Percentiles rank a stretch among this genome's conserved stretches.
phyloP scores from a whole-genome alignment of 306 rosid species.

The Cicer arietinum region DNA sequence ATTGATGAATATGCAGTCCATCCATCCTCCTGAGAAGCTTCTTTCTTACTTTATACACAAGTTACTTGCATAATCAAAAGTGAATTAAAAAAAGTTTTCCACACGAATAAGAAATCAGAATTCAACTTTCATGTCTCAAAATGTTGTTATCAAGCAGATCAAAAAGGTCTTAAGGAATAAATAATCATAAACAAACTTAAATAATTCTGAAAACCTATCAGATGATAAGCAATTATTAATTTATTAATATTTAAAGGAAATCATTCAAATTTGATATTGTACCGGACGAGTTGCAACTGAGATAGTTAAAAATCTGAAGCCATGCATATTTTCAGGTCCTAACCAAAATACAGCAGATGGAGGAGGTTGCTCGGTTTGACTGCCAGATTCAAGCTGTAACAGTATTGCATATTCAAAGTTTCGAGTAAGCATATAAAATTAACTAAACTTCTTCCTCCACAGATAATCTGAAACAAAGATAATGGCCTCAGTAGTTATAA shows the following conservation, averaged over 20 bases:
- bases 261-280: slow-evolving; percentile 41
- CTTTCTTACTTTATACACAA: slow-evolving; percentile 23
- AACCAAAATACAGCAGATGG: slow-evolving; percentile 84
- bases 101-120: not conserved
- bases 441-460: slow-evolving; percentile 31
- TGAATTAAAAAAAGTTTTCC: slow-evolving; percentile 7
- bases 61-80: slow-evolving; percentile 31
- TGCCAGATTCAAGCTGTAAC: slow-evolving; percentile 90
- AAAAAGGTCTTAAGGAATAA: slow-evolving; percentile 11
- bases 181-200: slow-evolving; percentile 8
- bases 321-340: slow-evolving; percentile 85
- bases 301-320: slow-evolving; percentile 91
- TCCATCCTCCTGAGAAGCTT: slow-evolving; percentile 27
- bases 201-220: slow-evolving; percentile 23
- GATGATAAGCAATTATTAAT: slow-evolving; percentile 12
- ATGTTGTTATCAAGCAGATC: slow-evolving; percentile 18
- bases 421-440: slow-evolving; percentile 41
- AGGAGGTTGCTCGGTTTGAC: slow-evolving; percentile 99
- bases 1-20: slow-evolving; percentile 6
- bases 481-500: slow-evolving; percentile 22
- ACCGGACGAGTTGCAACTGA: slow-evolving; percentile 99
- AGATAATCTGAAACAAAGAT: slow-evolving; percentile 33
- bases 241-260: slow-evolving; percentile 39
- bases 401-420: slow-evolving; percentile 43
- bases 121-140: not conserved